Base-by-base conservation (phyloP, 768 basidiomycete species). In the Myochromella boudieri region DNA sequence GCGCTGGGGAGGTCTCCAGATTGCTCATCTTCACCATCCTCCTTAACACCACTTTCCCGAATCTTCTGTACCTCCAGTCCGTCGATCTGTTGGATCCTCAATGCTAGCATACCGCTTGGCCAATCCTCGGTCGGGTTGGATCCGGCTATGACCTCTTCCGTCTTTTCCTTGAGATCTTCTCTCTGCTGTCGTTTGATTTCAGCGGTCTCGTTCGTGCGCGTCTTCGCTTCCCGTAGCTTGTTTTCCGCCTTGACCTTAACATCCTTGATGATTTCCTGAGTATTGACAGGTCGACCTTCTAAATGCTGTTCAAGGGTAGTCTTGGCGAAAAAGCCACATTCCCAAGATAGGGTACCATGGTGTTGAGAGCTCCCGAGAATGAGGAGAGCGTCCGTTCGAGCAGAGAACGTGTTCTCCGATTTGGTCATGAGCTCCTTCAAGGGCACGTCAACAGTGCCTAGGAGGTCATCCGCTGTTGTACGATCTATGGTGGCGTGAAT, bases 51-150 rank as follows among this genome's bases (percentile, higher is more conserved):
- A 32, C 76, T 71, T 27, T 78, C 68, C 29, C 74, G 72, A 12
- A 69, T 63, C 55, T 79, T 77, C 62, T 80, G 76, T 10, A 84
- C 65, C 56, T 82, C 80, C 56, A 90, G 68, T 25, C 80, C 81
- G 51, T 69, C 73, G 39, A 87, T 80, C 67, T 82, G 76, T 57
- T 88, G 84, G 24, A 90, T 72, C 47, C 80, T 68, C 50, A 90
- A 69, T 27, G 75, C 76, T 22, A 91, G 58, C 17, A 90, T 74
- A 15, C 87, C 89, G 32, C 77, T 77, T 10, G 81, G 82, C 77
- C 79, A 87, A 42, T 78, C 65, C 0, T 73, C 69, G 48, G 78
- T 76, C 5, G 87, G 86, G 18, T 72, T 70, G 5, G 80, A 79
- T 22, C 54, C 58, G 7, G 68, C 60, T 18, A 76, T 74, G 54